phyloP scores from a whole-genome alignment of 2,329 filamentous ascomycete genomes.

The Graphiopsis chlorocephala region DNA sequence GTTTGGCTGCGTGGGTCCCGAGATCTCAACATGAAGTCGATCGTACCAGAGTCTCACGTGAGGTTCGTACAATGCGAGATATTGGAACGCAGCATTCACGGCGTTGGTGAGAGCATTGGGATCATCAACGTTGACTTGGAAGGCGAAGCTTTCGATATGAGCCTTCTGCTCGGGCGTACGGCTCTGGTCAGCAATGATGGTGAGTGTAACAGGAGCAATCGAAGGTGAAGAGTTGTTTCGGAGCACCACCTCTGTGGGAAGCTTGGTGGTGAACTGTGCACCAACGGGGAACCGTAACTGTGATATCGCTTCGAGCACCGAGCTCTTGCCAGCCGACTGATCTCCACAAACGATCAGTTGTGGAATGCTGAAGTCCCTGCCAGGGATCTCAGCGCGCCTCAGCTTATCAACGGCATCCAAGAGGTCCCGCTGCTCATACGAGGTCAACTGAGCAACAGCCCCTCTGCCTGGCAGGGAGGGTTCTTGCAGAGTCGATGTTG shows the following conservation, averaged over 20 bases:
- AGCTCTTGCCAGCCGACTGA: slow-evolving; percentile 10
- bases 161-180: neutral
- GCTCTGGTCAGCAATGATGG: neutral
- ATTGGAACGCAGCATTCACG: neutral
- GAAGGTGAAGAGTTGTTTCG: neutral
- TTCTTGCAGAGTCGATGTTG: neutral
- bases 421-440: slow-evolving; percentile 4
- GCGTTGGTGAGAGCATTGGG: neutral
- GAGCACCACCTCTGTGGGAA: slow-evolving; percentile 5
- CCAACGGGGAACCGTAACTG: neutral
- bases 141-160: neutral
- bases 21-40: neutral
- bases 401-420: slow-evolving; percentile 8
- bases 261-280: neutral
- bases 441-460: neutral
- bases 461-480: neutral
- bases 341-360: slow-evolving; percentile 9
- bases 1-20: neutral
- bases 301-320: slow-evolving; percentile 7
- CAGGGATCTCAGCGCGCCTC: neutral
- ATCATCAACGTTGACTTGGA: neutral
- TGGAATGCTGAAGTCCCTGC: slow-evolving; percentile 2
- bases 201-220: neutral
- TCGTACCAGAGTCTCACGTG: neutral
- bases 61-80: neutral